Base-by-base conservation (phyloP, 2,329 filamentous ascomycete species). In the Cladorrhinum sp. region DNA sequence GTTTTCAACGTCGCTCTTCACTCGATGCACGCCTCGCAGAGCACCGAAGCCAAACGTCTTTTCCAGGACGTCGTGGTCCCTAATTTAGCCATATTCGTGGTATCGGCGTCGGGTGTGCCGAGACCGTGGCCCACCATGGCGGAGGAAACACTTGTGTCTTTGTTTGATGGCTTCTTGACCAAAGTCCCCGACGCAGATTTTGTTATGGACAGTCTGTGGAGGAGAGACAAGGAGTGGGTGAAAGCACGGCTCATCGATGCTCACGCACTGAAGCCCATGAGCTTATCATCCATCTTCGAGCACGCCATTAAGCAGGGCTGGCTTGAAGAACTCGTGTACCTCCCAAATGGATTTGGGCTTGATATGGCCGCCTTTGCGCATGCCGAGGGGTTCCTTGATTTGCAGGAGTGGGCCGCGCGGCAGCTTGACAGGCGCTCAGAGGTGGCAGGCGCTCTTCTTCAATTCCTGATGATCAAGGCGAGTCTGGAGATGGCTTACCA, bases 161-260 rank as follows among this genome's bases (percentile, higher is more conserved):
- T 94, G 1, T 94, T 97, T 68, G 87, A 91, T 56, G 89, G 90
- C 10, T 97, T 96, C 72, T 80, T 97, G 26, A 84, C 87, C 70
- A 93, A 93, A 73, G 86, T 92, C 10, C 82, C 87, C 3, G 86
- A 93, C 59, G 90, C 91, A 72, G 88, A 93, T 66, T 96, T 97
- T 65, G 94, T 96, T 14, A 83, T 99, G 60, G 89, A 96, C 71
- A 93, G 92, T 61, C 78, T 96, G 5, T 98, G 94, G 93, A 88
- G 89, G 67, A 92, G 95, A 71, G 92, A 98, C 72, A 90, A 88
- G 66, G 83, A 88, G 20, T 98, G 92, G 89, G 90, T 98, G 16
- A 88, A 88, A 9, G 85, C 88, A 65, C 86, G 90, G 61, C 85
- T 99, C 33, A 86, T 94, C 48, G 88, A 92, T 62, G 83, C 85